phyloP scores from a whole-genome alignment of 2,329 filamentous ascomycete genomes.

The Talaromyces pinophilus region DNA sequence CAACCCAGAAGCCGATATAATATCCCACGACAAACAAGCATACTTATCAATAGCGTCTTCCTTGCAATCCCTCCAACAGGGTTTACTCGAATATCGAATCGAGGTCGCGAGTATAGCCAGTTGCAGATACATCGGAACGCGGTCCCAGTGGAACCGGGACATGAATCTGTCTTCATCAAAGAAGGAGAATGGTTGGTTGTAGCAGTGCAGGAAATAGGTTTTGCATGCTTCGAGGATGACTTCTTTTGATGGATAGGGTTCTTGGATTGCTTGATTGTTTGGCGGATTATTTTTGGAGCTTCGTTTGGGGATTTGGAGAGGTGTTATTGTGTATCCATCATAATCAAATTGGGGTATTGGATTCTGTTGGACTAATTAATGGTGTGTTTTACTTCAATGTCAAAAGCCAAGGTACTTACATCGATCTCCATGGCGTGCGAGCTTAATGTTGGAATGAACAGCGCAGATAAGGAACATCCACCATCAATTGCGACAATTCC shows the following conservation, averaged over 20 bases:
- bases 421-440: neutral
- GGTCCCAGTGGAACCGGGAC: slow-evolving; percentile 26
- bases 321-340: neutral
- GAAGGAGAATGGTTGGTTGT: slow-evolving; percentile 38
- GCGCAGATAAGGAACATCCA: neutral
- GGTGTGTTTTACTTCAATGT: neutral
- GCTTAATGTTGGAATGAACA: neutral
- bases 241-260: neutral
- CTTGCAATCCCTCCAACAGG: slow-evolving; percentile 6
- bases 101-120: slow-evolving; percentile 38
- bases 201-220: slow-evolving; percentile 33
- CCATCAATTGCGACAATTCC: neutral
- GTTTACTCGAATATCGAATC: slow-evolving; percentile 33
- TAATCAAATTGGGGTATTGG: neutral
- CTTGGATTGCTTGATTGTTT: neutral
- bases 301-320: neutral
- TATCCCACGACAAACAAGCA: slow-evolving; percentile 28
- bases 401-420: neutral
- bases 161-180: slow-evolving; percentile 35
- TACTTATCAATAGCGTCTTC: slow-evolving; percentile 29
- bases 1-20: slow-evolving; percentile 24
- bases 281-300: too few species aligned
- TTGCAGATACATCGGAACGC: slow-evolving; percentile 30
- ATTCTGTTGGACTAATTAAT: neutral
- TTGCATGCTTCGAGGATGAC: slow-evolving; percentile 10